Base-by-base conservation (phyloP, 2,329 filamentous ascomycete species). In the Trichoderma hamatum region DNA sequence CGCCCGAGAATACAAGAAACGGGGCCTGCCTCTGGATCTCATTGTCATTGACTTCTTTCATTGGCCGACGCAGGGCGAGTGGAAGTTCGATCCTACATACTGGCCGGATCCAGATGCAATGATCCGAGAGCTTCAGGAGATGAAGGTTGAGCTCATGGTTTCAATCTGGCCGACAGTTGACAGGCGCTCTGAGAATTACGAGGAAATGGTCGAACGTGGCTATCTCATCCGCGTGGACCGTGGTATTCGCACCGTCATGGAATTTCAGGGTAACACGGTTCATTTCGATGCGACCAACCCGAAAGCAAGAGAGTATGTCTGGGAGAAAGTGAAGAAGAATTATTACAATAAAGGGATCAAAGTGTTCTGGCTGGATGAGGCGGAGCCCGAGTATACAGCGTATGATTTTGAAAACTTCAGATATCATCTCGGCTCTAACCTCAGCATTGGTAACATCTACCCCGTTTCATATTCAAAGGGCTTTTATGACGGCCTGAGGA, bases 21-120 rank as follows among this genome's bases (percentile, higher is more conserved):
- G 87, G 1, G 74, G 85, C 0, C 75, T 91, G 19, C 88, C 88
- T 0, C 80, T 91, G 21, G 87, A 90, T 73, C 74, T 91, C 2
- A 90, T 91, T n/a, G 89, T 91, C 0, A 80, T 88, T 46, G 89
- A 91, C 73, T 91, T 88, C 75, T 91, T 91, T 75, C 89, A 91
- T 74, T 91, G 89, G 89, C 84, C 85, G 14, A 80, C 82, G 9
- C 88, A 91, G 74, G 89, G 89, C 6, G 89, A 91, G 67, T 91
- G 89, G 89, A 86, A 83, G 49, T 91, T 91, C 72, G 89, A 92
- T 73, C 78, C 83, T 0, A 82, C 81, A 0, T 91, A 86, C 72
- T 91, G 87, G 88, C 89, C 89, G 0, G 86, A 91, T 74, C 88
- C 88, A 77, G 87, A 87, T 56, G 86, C 86, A 3, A 91, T 91